Evolutionary conservation across 495 filamentous ascomycete species (phyloP).

Genomic region (Gamarada debralockiae): DNA sequence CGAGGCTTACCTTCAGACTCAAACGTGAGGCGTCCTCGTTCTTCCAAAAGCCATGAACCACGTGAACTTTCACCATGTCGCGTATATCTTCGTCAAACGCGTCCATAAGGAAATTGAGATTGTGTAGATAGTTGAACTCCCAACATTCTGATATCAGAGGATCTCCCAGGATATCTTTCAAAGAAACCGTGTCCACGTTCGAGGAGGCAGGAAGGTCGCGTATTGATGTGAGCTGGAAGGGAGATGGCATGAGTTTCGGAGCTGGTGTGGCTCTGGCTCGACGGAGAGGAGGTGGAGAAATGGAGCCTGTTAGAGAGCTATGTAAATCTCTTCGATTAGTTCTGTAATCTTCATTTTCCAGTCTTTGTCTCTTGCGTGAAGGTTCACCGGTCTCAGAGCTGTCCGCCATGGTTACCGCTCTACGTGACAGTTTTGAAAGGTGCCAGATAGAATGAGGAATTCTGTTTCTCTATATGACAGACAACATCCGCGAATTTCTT

Average conservation of each 20-base stretch:
- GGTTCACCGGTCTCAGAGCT: slow-evolving; percentile 3
- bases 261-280: background rate
- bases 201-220: slow-evolving; percentile 52
- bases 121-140: slow-evolving; percentile 86
- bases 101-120: slow-evolving; percentile 65
- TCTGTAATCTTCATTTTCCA: slow-evolving; percentile 8
- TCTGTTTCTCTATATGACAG: no score
- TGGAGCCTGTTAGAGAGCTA: slow-evolving; percentile 9
- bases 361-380: slow-evolving; percentile 17
- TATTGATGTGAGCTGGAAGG: slow-evolving; percentile 71
- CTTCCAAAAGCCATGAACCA: slow-evolving; percentile 90
- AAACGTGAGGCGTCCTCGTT: slow-evolving; percentile 59
- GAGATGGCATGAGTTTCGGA: slow-evolving; percentile 43
- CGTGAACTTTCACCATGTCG: slow-evolving; percentile 59
- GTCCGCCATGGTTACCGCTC: slow-evolving; percentile 15
- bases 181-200: slow-evolving; percentile 65
- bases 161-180: slow-evolving; percentile 74
- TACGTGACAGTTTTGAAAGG: background rate
- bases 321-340: background rate
- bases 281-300: slow-evolving; percentile 25
- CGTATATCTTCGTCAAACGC: slow-evolving; percentile 68
- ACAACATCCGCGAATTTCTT: no score
- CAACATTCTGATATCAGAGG: slow-evolving; percentile 82
- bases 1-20: slow-evolving; percentile 50
- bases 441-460: no score